phyloP scores from a whole-genome alignment of 441 rosid species.

The Sinapis alba region DNA sequence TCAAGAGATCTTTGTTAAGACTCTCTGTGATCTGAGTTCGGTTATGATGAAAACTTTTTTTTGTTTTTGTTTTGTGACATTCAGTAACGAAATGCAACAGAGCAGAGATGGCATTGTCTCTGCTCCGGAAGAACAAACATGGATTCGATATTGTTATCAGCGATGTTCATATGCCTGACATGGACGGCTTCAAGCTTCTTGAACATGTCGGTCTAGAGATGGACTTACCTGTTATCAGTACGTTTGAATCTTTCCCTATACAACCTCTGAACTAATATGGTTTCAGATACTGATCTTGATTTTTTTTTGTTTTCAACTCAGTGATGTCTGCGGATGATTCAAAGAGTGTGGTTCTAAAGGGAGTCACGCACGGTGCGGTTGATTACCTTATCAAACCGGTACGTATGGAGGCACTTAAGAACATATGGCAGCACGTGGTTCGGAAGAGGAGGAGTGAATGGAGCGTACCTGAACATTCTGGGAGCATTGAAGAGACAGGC shows the following conservation, averaged over 20 bases:
- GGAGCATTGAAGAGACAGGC: too few species aligned
- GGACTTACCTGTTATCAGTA: constrained; percentile 97
- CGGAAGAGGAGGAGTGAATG: neutral
- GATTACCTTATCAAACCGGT: constrained; percentile 91
- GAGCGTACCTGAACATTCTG: neutral
- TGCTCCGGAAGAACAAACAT: constrained; percentile 67
- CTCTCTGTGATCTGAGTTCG: constrained; percentile 7
- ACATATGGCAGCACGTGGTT: constrained; percentile 97
- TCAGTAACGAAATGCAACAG: constrained; percentile 84
- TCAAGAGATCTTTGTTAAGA: neutral
- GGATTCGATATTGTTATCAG: constrained; percentile 86
- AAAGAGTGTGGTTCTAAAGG: constrained; percentile 81
- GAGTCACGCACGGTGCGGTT: constrained; percentile 91
- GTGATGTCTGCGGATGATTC: constrained; percentile 99
- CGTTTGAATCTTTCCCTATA: constrained; percentile 21
- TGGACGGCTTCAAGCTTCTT: constrained; percentile 92
- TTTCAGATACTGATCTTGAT: neutral
- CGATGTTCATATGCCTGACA: constrained; percentile 97
- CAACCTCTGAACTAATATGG: too few species aligned
- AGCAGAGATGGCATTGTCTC: constrained; percentile 73
- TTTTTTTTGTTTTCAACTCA: constrained; percentile 26
- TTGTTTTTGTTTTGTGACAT: constrained; percentile 1
- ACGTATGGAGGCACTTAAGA: constrained; percentile 86
- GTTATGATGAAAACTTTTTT: neutral
- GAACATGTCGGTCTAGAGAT: constrained; percentile 78